Evolutionary conservation across 495 filamentous ascomycete species (phyloP).

Genomic region (Penicillium flavigenum): DNA sequence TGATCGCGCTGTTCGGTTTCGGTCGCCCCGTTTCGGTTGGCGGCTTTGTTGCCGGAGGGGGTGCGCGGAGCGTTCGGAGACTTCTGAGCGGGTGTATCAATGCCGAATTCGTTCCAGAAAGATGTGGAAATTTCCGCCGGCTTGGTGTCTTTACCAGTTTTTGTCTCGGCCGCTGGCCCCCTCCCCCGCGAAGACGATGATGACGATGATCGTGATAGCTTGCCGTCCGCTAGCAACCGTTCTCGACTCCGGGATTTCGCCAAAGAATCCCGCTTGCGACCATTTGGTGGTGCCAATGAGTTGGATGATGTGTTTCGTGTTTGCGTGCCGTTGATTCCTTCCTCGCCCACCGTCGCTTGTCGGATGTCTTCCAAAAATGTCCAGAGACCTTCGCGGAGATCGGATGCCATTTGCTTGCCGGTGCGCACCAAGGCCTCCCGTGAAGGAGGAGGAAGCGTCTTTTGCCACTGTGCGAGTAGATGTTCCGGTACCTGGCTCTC

Average conservation of each 20-base stretch:
- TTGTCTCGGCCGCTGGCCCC: conserved; percentile 34
- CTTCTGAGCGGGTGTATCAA: conserved; percentile 53
- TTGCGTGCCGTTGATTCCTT: conserved; percentile 65
- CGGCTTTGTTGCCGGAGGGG: conserved; percentile 23
- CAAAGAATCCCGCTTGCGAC: conserved; percentile 37
- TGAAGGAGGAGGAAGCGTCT: conserved; percentile 46
- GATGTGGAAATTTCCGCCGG: conserved; percentile 46
- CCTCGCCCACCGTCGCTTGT: conserved; percentile 93
- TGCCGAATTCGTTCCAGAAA: conserved; percentile 56
- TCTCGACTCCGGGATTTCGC: conserved; percentile 41
- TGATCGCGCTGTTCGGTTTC: conserved; percentile 36
- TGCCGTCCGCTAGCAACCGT: conserved; percentile 39
- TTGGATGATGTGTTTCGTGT: conserved; percentile 35
- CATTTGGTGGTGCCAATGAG: conserved; percentile 23
- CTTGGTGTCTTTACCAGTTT: conserved; percentile 50
- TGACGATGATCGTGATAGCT: conserved; percentile 37
- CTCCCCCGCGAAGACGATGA: conserved; percentile 37
- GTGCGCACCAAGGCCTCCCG: conserved; percentile 61
- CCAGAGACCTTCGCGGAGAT: conserved; percentile 88
- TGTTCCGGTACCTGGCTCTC: conserved; percentile 35
- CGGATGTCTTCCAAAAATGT: conserved; percentile 94
- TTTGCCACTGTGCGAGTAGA: conserved; percentile 40
- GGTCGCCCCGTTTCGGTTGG: conserved; percentile 22
- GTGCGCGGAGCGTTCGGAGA: conserved; percentile 37
- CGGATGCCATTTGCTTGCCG: conserved; percentile 84